Base-by-base conservation (phyloP, 2,329 filamentous ascomycete species). In the Diplodia corticola region DNA sequence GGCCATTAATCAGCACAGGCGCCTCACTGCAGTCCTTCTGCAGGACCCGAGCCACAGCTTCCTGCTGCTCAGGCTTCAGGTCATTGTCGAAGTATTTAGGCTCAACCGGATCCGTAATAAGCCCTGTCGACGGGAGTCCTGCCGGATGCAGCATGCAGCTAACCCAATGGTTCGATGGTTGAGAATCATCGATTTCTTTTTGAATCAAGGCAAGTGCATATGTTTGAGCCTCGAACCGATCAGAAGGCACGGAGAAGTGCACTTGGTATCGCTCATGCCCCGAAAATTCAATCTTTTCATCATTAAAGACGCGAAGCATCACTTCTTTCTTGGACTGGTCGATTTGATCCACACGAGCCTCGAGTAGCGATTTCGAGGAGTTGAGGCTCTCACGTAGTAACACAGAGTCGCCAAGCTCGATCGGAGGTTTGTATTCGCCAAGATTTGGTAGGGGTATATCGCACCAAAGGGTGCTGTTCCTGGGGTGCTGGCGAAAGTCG, bases 41-140 rank as follows among this genome's bases (percentile, higher is more conserved):
- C 30, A 79, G 73, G 2, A 83, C 71, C 9, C 79, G 77, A 37
- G 81, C 76, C 6, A 83, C 78, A 1, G 80, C 80, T 69, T 79
- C 79, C 64, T 78, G 69, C 70, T 84, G 82, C 69, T 84, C 82
- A 69, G 79, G 82, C 67, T 84, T 84, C 15, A 84, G 71, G 37
- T 74, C 69, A 6, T 67, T 37, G 68, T 84, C 82, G 53, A 77
- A 76, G 60, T 79, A 75, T 1, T 72, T 68, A 22, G 77, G 74
- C 48, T 74, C 71, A 64, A 75, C 76, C 4, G 71, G 69, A 5
- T 76, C 71, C 13, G 69, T 74, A 33, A 84, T 71, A 66, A 3
- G 70, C 61, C 15, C 79, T 80, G 67, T 83, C 73, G 2, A 55
- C 28, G n/a, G n/a, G 13, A 75, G 67, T 0, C 69, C 70, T 1